Conservation (phyloP, 495 filamentous ascomycete species). For the Hypoxylon subgilvum region DNA sequence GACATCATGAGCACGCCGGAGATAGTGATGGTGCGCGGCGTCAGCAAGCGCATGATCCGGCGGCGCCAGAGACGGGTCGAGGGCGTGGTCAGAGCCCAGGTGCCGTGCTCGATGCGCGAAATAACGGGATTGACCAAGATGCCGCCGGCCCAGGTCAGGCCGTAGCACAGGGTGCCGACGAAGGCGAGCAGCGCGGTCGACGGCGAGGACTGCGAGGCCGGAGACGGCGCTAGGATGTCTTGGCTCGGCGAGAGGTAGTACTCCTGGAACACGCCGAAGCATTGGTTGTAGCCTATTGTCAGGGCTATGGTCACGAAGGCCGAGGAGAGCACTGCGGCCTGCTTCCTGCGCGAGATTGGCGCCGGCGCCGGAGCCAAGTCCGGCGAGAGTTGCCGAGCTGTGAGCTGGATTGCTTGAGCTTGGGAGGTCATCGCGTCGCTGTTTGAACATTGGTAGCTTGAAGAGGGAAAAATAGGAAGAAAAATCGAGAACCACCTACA, state of each 20-base stretch:
- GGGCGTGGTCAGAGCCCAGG: slow-evolving; percentile 27
- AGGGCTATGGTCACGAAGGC: slow-evolving; percentile 53
- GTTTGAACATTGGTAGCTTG: too few species aligned
- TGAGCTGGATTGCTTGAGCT: slow-evolving; percentile 24
- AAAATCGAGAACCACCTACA: too few species aligned
- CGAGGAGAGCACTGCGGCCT: slow-evolving; percentile 51
- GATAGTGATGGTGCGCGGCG: slow-evolving; percentile 40
- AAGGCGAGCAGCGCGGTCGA: slow-evolving; percentile 54
- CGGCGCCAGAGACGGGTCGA: slow-evolving; percentile 35
- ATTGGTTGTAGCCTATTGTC: slow-evolving; percentile 59
- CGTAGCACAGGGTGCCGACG: slow-evolving; percentile 55
- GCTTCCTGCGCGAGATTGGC: slow-evolving; percentile 48
- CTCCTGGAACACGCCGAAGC: slow-evolving; percentile 55
- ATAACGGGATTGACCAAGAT: slow-evolving; percentile 57
- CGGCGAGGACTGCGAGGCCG: slow-evolving; percentile 38
- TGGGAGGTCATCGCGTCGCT: slow-evolving; percentile 7
- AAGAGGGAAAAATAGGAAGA: too few species aligned
- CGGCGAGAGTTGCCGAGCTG: slow-evolving; percentile 10
- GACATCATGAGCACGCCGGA: slow-evolving; percentile 46
- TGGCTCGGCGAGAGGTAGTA: slow-evolving; percentile 54
- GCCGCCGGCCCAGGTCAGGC: slow-evolving; percentile 58
- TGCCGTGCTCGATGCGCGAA: slow-evolving; percentile 44
- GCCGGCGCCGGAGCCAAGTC: slow-evolving; percentile 19
- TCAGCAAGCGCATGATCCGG: slow-evolving; percentile 34
- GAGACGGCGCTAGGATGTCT: slow-evolving; percentile 43